These are phyloP conservation scores for Thinopyrum elongatum DNA, from an alignment of 176 grass and related monocot genomes.

Conservation along the genomic window DNA sequence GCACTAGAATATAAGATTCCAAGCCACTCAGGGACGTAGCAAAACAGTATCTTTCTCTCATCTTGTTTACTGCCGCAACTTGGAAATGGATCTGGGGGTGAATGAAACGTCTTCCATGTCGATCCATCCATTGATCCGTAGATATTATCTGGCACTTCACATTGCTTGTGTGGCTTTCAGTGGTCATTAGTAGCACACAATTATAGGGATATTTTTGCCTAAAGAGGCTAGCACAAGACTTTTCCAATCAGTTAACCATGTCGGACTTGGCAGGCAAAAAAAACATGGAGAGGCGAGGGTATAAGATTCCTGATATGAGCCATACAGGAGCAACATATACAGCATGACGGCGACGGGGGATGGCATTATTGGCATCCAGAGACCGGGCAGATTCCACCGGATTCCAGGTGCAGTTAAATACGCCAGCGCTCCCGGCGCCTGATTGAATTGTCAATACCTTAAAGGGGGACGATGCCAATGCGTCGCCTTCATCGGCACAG, in stretches of 20 bases:
- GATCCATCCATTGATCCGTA: neutral
- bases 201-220: neutral
- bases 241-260: conserved; percentile 29
- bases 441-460: conserved; percentile 46
- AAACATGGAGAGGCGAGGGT: conserved; percentile 3
- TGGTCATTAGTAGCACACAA: neutral
- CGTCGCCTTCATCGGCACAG: conserved; percentile 49
- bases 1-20: conserved; percentile 15
- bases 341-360: conserved; percentile 20
- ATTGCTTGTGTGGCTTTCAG: neutral
- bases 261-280: neutral
- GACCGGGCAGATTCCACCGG: conserved; percentile 33
- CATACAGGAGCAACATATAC: conserved; percentile 26
- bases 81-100: conserved; percentile 20
- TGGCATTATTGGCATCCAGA: conserved; percentile 24
- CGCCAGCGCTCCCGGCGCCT: conserved; percentile 5
- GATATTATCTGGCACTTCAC: neutral
- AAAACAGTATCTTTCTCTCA: conserved; percentile 13
- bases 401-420: conserved; percentile 44
- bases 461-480: conserved; percentile 37
- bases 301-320: conserved; percentile 39
- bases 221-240: neutral
- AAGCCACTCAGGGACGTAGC: neutral
- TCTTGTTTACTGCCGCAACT: neutral
- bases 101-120: neutral